phyloP scores from a whole-genome alignment of 2,329 filamentous ascomycete genomes.

The Chaetomiaceae sp. region DNA sequence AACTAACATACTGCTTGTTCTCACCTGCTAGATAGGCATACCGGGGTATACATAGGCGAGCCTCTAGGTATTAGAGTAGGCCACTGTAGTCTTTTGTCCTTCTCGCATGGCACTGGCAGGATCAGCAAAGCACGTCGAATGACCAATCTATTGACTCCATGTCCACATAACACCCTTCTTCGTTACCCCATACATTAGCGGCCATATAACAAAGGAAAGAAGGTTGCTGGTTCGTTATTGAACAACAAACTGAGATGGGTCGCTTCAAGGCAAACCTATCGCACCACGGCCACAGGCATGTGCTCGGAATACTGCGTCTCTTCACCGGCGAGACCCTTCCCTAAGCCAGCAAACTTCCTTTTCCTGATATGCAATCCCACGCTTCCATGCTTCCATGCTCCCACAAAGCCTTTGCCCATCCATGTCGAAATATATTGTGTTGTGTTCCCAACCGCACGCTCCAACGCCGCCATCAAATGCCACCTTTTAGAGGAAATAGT shows the following conservation, averaged over 20 bases:
- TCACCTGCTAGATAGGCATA: no score
- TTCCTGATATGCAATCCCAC: background rate
- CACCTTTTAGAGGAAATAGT: constrained; percentile 14
- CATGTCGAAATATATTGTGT: constrained; percentile 3
- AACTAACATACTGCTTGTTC: no score
- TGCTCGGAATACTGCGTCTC: no score
- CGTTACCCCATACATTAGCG: constrained; percentile 17
- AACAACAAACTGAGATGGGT: background rate
- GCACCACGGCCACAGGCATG: no score
- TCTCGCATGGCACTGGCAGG: no score
- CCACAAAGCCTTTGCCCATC: background rate
- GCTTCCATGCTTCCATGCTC: background rate
- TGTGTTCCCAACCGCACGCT: background rate
- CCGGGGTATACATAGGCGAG: no score
- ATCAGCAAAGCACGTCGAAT: background rate
- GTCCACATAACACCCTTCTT: background rate
- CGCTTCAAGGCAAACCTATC: no score
- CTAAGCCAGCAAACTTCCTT: background rate
- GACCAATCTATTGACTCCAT: background rate
- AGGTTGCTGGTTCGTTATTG: background rate
- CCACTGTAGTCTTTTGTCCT: no score
- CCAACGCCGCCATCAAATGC: constrained; percentile 21
- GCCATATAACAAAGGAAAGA: constrained; percentile 14
- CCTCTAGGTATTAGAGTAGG: no score
- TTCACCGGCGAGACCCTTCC: no score